A percentile compares a stretch with the other conserved stretches of the same genome.
These are phyloP conservation scores for Talaromyces sp. DNA, from an alignment of 2,329 filamentous ascomycete species.

Conservation along the genomic window DNA sequence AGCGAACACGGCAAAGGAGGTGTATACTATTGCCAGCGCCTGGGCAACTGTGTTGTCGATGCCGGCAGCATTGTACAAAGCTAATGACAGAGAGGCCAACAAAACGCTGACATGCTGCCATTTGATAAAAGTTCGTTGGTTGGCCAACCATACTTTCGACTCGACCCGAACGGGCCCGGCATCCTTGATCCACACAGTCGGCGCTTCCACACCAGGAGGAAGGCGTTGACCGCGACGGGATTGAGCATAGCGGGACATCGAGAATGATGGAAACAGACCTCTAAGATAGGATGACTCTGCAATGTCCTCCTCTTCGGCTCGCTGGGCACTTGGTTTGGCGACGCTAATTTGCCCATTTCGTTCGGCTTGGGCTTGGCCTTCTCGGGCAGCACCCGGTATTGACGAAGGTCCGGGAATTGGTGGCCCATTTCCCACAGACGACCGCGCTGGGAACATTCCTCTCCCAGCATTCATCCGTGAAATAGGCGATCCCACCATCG, in stretches of 20 bases:
- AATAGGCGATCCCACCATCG: constrained; percentile 30
- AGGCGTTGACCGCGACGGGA: constrained; percentile 48
- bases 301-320: neutral
- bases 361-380: constrained; percentile 5
- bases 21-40: constrained; percentile 75
- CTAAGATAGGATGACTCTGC: constrained; percentile 7
- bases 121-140: constrained; percentile 96
- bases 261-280: constrained; percentile 71
- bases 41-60: constrained; percentile 67
- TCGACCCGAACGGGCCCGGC: constrained; percentile 86
- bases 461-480: constrained; percentile 18
- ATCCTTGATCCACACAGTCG: constrained; percentile 88
- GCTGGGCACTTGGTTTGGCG: neutral
- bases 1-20: constrained; percentile 73
- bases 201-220: constrained; percentile 83
- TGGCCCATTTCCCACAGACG: neutral
- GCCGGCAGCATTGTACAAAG: constrained; percentile 82
- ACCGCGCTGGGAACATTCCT: constrained; percentile 16
- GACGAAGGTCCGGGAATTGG: constrained; percentile 2
- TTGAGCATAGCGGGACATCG: constrained; percentile 68
- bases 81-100: constrained; percentile 75
- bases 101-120: constrained; percentile 95
- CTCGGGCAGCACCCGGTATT: constrained; percentile 4
- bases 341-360: neutral
- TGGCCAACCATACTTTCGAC: constrained; percentile 97